A percentile compares a stretch with the other conserved stretches of the same genome.
Conservation (phyloP, 2,329 filamentous ascomycete genomes). For the Verticillium klebahnii region DNA sequence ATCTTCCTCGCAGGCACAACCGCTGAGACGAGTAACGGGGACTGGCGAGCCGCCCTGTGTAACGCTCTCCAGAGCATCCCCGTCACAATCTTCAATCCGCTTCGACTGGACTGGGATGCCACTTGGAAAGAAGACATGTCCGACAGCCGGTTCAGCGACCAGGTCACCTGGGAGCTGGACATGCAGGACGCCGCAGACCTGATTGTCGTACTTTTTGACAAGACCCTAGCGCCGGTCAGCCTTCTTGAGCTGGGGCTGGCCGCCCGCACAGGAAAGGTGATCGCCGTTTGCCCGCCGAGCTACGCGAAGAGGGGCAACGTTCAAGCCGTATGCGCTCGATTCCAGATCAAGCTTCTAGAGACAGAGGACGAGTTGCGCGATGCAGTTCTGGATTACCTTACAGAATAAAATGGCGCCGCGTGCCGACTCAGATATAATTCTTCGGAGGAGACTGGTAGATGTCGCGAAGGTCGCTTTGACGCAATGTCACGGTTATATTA, state of each 20-base stretch:
- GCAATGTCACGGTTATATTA: background rate
- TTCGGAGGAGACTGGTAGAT: background rate
- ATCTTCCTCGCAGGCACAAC: constrained; percentile 59
- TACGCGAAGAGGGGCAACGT: constrained; percentile 61
- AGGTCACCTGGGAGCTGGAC: constrained; percentile 58
- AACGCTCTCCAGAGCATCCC: constrained; percentile 34
- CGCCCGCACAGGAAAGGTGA: constrained; percentile 34
- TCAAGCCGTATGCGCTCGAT: constrained; percentile 47
- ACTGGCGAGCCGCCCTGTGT: constrained; percentile 48
- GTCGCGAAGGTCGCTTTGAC: background rate
- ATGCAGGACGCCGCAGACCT: constrained; percentile 49
- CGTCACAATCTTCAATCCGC: constrained; percentile 54
- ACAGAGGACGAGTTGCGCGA: constrained; percentile 34
- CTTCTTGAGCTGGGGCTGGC: constrained; percentile 57
- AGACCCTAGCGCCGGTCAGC: constrained; percentile 50
- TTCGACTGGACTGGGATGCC: constrained; percentile 50
- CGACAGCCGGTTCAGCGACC: constrained; percentile 41
- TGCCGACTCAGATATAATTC: no score
- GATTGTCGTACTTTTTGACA: constrained; percentile 53
- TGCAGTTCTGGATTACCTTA: constrained; percentile 26
- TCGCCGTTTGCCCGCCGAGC: constrained; percentile 44
- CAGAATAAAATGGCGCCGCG: background rate
- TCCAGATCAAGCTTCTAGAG: constrained; percentile 38
- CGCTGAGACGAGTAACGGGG: constrained; percentile 28
- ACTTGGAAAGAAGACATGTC: constrained; percentile 45